Conservation (phyloP, 1,284 basidiomycete genomes). For the Laetiporus sulphureus region DNA sequence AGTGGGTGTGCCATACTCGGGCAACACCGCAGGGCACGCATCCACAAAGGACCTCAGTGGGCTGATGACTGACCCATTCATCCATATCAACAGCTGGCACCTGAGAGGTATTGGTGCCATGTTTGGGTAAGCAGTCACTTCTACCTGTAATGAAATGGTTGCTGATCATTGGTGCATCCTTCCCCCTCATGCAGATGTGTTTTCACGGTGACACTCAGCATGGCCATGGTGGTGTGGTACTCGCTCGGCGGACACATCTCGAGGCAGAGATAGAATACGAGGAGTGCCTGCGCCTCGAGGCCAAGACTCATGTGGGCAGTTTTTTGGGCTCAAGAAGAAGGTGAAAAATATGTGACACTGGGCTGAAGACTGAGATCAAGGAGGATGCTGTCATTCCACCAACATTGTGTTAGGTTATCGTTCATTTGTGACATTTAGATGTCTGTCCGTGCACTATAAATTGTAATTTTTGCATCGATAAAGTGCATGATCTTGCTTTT, state of each 20-base stretch:
- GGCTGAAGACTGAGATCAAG: background rate
- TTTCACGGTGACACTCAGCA: constrained; percentile 76
- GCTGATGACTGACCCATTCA: constrained; percentile 60
- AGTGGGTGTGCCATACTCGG: constrained; percentile 54
- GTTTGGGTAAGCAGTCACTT: constrained; percentile 53
- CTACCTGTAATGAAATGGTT: background rate
- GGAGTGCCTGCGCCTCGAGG: constrained; percentile 45
- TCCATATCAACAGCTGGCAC: constrained; percentile 74
- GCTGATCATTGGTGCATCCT: background rate
- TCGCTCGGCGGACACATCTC: constrained; percentile 56
- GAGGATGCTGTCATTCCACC: too few relatives aligned
- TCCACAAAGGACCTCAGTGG: constrained; percentile 58
- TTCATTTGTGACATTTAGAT: background rate
- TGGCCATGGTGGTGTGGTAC: constrained; percentile 82
- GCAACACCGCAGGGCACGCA: constrained; percentile 75
- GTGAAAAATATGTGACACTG: background rate
- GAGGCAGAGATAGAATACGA: constrained; percentile 78
- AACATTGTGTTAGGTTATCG: background rate
- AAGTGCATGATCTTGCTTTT: too few relatives aligned
- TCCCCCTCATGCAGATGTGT: constrained; percentile 59
- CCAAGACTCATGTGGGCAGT: constrained; percentile 39
- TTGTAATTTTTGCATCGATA: too few relatives aligned
- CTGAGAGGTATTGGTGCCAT: constrained; percentile 79
- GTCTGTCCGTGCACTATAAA: background rate
- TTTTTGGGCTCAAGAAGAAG: constrained; percentile 24